A percentile compares a stretch with the other conserved stretches of the same genome.
These are phyloP conservation scores for Mallotus repandus DNA, from an alignment of 441 rosid genomes.

Conservation along the genomic window DNA sequence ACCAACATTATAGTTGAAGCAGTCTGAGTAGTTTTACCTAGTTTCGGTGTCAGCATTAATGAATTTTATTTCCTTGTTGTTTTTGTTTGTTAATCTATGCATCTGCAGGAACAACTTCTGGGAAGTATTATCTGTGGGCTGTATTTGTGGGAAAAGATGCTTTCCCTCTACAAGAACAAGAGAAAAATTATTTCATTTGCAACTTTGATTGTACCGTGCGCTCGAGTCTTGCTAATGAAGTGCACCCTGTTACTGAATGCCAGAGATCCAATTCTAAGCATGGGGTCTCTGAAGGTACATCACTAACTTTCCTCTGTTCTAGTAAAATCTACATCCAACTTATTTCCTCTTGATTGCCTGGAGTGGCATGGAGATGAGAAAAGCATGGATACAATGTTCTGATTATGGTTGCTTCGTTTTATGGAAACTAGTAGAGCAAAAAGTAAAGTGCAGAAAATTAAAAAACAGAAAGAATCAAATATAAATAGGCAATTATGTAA, in stretches of 20 bases:
- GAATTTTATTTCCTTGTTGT: too few relatives aligned
- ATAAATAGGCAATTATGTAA: neutral
- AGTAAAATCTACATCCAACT: too few relatives aligned
- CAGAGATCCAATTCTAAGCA: neutral
- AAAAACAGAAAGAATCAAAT: neutral
- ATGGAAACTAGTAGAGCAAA: neutral
- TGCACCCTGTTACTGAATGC: neutral
- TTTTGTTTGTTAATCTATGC: neutral
- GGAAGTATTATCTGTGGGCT: conserved; percentile 17
- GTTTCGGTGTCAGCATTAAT: too few relatives aligned
- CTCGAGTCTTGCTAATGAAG: conserved; percentile 6
- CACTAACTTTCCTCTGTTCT: neutral
- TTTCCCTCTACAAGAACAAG: neutral
- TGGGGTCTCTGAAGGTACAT: neutral
- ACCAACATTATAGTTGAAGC: too few relatives aligned
- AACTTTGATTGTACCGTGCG: neutral
- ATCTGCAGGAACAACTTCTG: neutral
- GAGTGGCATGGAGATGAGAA: too few relatives aligned
- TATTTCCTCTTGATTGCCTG: too few relatives aligned
- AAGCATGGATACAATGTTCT: neutral
- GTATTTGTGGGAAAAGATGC: conserved; percentile 6
- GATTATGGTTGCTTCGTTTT: neutral
- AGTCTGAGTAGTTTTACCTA: too few relatives aligned
- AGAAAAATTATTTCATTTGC: neutral
- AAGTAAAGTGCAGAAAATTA: neutral